phyloP scores from a whole-genome alignment of 2,329 filamentous ascomycete species.

The Hypoxylon sp. region DNA sequence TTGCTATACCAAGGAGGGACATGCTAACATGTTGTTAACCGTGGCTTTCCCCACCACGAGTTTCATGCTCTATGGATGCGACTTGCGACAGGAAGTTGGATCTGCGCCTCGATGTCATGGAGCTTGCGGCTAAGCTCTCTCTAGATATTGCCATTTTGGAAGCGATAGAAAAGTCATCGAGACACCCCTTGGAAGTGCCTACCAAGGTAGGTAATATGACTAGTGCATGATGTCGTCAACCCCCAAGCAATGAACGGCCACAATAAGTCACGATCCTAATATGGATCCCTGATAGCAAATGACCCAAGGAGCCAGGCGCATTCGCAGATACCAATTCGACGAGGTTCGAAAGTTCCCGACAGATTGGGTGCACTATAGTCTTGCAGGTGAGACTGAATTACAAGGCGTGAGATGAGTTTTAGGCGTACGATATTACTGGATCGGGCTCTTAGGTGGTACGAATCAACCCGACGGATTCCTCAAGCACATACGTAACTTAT shows the following conservation, averaged over 20 bases:
- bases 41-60: constrained; percentile 10
- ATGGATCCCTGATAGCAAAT: background rate
- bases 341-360: constrained; percentile 24
- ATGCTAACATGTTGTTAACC: constrained; percentile 6
- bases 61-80: constrained; percentile 13
- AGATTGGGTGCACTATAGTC: constrained; percentile 13
- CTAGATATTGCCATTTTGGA: constrained; percentile 8
- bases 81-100: constrained; percentile 27
- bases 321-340: constrained; percentile 7
- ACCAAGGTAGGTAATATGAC: constrained; percentile 8
- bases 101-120: constrained; percentile 39
- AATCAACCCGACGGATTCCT: constrained; percentile 1
- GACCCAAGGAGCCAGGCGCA: constrained; percentile 11
- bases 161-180: constrained; percentile 15
- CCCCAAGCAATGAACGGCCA: background rate
- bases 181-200: constrained; percentile 1
- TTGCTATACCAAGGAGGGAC: constrained; percentile 21
- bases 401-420: constrained; percentile 4
- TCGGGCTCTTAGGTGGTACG: constrained; percentile 10
- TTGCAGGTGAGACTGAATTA: constrained; percentile 6
- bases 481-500: background rate
- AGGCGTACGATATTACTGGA: constrained; percentile 15
- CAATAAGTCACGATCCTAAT: constrained; percentile 2
- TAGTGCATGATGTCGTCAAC: constrained; percentile 3
- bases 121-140: constrained; percentile 30